Percentiles rank a stretch among this genome's conserved stretches.
These are phyloP conservation scores for Stemphylium beticola DNA, from an alignment of 2,329 filamentous ascomycete species.

Conservation along the genomic window DNA sequence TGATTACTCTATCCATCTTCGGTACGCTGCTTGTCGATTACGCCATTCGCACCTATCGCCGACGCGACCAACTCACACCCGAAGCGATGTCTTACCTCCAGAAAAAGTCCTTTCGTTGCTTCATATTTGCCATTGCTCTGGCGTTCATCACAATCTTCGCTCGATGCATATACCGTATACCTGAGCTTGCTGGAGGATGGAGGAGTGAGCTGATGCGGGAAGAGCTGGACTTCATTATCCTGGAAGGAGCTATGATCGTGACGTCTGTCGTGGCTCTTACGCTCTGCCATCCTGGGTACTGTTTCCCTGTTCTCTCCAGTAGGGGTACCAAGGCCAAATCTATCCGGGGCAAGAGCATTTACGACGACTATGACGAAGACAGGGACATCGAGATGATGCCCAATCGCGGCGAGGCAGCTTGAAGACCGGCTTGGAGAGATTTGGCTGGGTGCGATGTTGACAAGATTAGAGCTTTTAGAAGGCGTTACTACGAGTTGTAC, in stretches of 20 bases:
- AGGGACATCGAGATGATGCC: conserved; percentile 27
- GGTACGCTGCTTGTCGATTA: conserved; percentile 51
- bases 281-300: conserved; percentile 54
- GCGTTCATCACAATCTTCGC: conserved; percentile 56
- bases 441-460: too few species aligned
- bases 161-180: conserved; percentile 58
- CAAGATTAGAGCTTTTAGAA: too few species aligned
- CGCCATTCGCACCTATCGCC: conserved; percentile 37
- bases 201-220: conserved; percentile 55
- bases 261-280: conserved; percentile 56
- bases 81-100: conserved; percentile 29
- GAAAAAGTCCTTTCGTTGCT: conserved; percentile 36
- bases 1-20: conserved; percentile 60
- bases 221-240: conserved; percentile 56
- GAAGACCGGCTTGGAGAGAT: neutral
- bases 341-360: conserved; percentile 22
- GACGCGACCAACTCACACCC: conserved; percentile 29
- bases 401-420: neutral
- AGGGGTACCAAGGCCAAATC: conserved; percentile 23
- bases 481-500: too few species aligned
- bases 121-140: conserved; percentile 42
- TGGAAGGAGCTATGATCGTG: conserved; percentile 62
- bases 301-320: conserved; percentile 43
- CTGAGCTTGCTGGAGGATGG: conserved; percentile 58
- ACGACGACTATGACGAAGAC: conserved; percentile 8